Evolutionary conservation across 768 basidiomycete genomes (phyloP), one percentile per base, ranked within the genome.

Genomic region (Termitomyces sp.): DNA sequence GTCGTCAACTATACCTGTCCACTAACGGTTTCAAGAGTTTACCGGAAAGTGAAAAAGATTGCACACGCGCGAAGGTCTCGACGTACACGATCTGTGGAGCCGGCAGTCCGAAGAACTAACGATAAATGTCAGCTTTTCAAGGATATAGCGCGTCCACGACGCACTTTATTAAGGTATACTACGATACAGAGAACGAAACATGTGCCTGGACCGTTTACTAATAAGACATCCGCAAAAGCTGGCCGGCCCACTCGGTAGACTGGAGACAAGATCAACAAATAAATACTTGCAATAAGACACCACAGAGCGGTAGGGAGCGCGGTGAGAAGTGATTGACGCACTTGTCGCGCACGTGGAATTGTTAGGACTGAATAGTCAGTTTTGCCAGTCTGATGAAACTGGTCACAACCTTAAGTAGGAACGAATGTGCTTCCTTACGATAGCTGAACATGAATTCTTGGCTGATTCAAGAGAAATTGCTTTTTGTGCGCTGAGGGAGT

Each of bases 131-230:
- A 65, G 58, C n/a, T 48, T 51, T 41, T 50, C 22, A 58, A 49
- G 20, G 37, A 51, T 47, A 41, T 49, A 15, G 22, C 20, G 27
- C 3, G 24, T 49, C 13, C 31, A 34, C n/a, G 58, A 75, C 84
- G 64, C 69, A 91, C 94, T 71, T 83, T 85, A 64, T 88, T 88
- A 45, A 93, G 58, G 67, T 85, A 87, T 15, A 85, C 81, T 0
- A 89, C 85, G 16, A 82, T 59, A 58, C 89, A 92, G 6, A 98
- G 77, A 6, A 88, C 76, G 36, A 95, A 84, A 69, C 93, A 95
- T 6, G 96, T 98, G 16, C 97, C 96, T 0, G 97, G 97, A 1
- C 97, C 97, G 70, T 98, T 98, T 31, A 98, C 72, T 53, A 99
- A 74, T 51, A 99, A 76, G 31, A 93, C 74, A 58, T 98, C 93